Evolutionary conservation across 176 grass and related monocot genomes (phyloP).

Genomic region (Avena sativa): DNA sequence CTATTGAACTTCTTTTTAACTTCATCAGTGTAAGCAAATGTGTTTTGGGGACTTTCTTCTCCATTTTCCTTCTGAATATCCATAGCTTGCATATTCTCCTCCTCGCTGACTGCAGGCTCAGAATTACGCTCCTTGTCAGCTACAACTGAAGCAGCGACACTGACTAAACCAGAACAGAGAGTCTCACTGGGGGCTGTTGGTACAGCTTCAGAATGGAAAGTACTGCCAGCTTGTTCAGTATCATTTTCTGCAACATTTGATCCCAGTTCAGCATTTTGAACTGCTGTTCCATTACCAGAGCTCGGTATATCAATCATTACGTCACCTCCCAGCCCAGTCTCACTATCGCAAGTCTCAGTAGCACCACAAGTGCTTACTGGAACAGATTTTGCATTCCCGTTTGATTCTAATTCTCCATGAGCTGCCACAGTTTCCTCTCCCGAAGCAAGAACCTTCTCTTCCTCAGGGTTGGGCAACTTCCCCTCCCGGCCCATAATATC

Average conservation of each 20-base stretch:
- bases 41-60: slow-evolving; percentile 41
- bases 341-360: not conserved
- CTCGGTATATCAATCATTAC: not conserved
- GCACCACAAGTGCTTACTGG: not conserved
- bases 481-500: slow-evolving; percentile 64
- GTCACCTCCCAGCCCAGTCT: no score
- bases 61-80: slow-evolving; percentile 42
- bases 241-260: slow-evolving; percentile 24
- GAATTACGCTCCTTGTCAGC: slow-evolving; percentile 15
- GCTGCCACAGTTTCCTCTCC: not conserved
- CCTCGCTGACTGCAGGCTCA: slow-evolving; percentile 20
- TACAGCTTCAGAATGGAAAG: not conserved
- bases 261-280: slow-evolving; percentile 17
- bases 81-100: slow-evolving; percentile 24
- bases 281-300: slow-evolving; percentile 6
- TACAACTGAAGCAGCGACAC: not conserved
- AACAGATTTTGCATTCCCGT: no score
- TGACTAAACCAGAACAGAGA: slow-evolving; percentile 17
- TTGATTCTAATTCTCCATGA: slow-evolving; percentile 20
- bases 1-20: slow-evolving; percentile 70
- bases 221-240: not conserved
- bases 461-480: slow-evolving; percentile 35
- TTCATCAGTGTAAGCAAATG: slow-evolving; percentile 68
- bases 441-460: slow-evolving; percentile 24
- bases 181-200: not conserved